Percentiles rank a stretch among this genome's conserved stretches.
These are phyloP conservation scores for Xylaria sp. DNA, from an alignment of 2,329 filamentous ascomycete genomes.

Conservation along the genomic window DNA sequence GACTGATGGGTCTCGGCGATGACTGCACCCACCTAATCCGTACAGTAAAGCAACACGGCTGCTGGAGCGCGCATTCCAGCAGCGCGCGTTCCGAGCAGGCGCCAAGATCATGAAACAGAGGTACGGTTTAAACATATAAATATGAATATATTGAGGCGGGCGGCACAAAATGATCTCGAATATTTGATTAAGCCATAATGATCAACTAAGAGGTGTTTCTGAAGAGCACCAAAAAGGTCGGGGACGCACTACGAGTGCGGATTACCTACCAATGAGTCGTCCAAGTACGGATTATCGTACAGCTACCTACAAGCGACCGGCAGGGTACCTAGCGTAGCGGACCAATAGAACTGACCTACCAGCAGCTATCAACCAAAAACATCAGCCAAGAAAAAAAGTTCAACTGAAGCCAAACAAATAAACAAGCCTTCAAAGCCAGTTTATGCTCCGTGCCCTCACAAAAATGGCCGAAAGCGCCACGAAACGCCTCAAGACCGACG, in stretches of 20 bases:
- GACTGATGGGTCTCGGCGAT: not conserved
- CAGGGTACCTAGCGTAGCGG: too few species aligned
- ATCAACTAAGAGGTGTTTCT: too few species aligned
- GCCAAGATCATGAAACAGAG: not conserved
- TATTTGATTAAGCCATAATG: too few species aligned
- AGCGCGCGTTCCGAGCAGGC: not conserved
- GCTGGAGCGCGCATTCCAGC: not conserved
- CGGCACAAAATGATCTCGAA: too few species aligned
- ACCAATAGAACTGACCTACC: too few species aligned
- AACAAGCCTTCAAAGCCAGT: not conserved
- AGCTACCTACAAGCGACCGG: too few species aligned
- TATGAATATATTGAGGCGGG: not conserved
- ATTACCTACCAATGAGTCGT: too few species aligned
- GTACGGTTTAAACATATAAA: not conserved
- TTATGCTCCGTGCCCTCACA: slow-evolving; percentile 40
- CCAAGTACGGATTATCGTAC: too few species aligned
- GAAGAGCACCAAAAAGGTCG: too few species aligned
- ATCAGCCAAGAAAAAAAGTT: not conserved
- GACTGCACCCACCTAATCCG: not conserved
- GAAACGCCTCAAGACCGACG: slow-evolving; percentile 75
- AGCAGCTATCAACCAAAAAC: not conserved
- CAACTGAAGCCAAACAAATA: not conserved
- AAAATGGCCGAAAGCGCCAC: slow-evolving; percentile 64
- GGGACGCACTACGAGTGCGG: too few species aligned
- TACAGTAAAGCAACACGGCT: not conserved